Percentiles rank a stretch among this genome's conserved stretches.
phyloP scores from a whole-genome alignment of 768 basidiomycete genomes.

The Phylloporus scabripes region DNA sequence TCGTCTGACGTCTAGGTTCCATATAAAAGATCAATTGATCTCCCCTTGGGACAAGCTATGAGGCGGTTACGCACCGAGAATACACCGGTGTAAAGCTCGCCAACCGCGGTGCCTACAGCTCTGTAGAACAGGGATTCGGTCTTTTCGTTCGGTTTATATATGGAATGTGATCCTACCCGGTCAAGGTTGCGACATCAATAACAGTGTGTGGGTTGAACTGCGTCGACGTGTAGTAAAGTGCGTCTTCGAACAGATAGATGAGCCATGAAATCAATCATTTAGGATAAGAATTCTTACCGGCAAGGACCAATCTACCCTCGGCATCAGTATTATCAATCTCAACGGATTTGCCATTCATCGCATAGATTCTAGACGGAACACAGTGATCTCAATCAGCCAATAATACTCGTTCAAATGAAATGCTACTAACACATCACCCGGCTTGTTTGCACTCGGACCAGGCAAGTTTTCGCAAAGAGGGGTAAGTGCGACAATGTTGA shows the following conservation, averaged over 20 bases:
- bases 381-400: not conserved
- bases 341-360: conserved; percentile 85
- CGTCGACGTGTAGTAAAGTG: conserved; percentile 76
- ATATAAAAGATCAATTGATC: not conserved
- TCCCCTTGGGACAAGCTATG: not conserved
- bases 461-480: conserved; percentile 88
- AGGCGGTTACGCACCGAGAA: conserved; percentile 50
- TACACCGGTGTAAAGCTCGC: conserved; percentile 72
- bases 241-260: conserved; percentile 43
- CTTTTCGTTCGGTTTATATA: not conserved
- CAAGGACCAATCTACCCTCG: conserved; percentile 71
- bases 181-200: conserved; percentile 85
- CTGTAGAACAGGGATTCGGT: conserved; percentile 31
- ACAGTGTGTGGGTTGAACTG: conserved; percentile 76
- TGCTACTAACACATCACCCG: conserved; percentile 69
- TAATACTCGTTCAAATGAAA: not conserved
- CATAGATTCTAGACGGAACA: conserved; percentile 50
- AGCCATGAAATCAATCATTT: not conserved
- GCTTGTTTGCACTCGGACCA: conserved; percentile 59
- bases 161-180: conserved; percentile 44
- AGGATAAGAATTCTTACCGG: conserved; percentile 39
- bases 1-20: conserved; percentile 55
- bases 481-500: conserved; percentile 69
- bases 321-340: conserved; percentile 89
- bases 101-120: conserved; percentile 67